Evolutionary conservation across 495 filamentous ascomycete species (phyloP), one percentile per base, ranked within the genome.

Genomic region (Hyaloscypha variabilis): DNA sequence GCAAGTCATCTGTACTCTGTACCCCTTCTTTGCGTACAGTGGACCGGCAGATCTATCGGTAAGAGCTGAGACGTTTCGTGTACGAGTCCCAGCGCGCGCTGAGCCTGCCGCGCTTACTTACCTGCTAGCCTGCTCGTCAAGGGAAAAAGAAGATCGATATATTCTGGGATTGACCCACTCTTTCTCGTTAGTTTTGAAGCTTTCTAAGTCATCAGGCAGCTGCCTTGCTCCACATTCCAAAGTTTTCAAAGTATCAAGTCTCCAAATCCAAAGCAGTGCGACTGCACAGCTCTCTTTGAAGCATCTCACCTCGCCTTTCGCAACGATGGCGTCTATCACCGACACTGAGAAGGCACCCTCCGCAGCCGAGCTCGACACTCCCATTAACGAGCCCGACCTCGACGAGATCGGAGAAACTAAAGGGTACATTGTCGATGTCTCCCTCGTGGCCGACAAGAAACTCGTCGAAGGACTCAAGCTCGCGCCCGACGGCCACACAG

Each of bases 401-500:
- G 61, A 64, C 26, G 49, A 56, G n/a, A 46, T 64, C 21, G 61
- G 61, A 14, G 61, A 64, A 28, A 23, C 21, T 0, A 10, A 57
- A 13, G 61, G 61, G 10, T 64, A 64, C 52, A 57, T 64, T 13
- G 51, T 64, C 30, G 52, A 64, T 46, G 30, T 49, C 31, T 42
- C 28, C 10, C 51, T 46, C 31, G 42, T 55, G 19, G 29, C 26
- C 19, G 58, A 62, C 1, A 72, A 71, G 28, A 34, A 13, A 1
- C 61, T 55, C 28, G 60, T 62, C 25, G 42, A 62, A 17, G 28
- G 34, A 21, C 57, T 74, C 65, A 82, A 82, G 71, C 71, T 76
- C 25, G 74, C 79, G 24, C 66, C 62, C 42, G 79, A 82, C 63
- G 77, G 77, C 11, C 77, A 78, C 4, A 64, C 61, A 14, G 39